phyloP scores from a whole-genome alignment of 345 rosid species.

The Aquilaria sinensis region DNA sequence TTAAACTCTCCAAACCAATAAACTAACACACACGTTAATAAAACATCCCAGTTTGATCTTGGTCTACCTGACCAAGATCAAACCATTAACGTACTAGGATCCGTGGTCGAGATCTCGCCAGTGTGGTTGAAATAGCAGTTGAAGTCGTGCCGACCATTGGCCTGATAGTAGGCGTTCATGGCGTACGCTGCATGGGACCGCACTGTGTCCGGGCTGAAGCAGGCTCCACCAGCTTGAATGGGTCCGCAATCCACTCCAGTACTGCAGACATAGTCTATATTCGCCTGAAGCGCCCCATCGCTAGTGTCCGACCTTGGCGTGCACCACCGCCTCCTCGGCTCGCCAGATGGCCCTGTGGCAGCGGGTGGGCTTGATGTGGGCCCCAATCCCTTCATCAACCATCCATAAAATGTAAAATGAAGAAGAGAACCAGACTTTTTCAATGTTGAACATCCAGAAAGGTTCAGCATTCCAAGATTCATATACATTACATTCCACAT shows the following conservation, averaged over 20 bases:
- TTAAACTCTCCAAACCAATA: no score
- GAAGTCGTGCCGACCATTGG: conserved; percentile 33
- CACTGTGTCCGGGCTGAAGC: conserved; percentile 45
- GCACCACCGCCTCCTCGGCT: conserved; percentile 40
- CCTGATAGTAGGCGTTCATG: conserved; percentile 64
- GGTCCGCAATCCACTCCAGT: conserved; percentile 40
- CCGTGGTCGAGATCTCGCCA: conserved; percentile 34
- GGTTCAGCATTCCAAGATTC: no score
- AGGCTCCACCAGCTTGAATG: conserved; percentile 48
- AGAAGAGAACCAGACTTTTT: neutral
- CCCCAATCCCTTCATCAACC: conserved; percentile 24
- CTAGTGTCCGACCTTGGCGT: conserved; percentile 37
- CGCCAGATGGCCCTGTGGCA: conserved; percentile 21
- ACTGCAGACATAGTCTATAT: conserved; percentile 66
- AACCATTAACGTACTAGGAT: conserved; percentile 38
- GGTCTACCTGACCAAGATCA: neutral
- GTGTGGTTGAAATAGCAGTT: conserved; percentile 52
- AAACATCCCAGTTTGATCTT: neutral
- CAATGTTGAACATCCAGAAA: neutral
- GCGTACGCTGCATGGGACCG: conserved; percentile 62
- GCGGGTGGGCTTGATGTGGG: conserved; percentile 21
- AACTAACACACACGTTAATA: neutral
- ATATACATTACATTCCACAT: neutral
- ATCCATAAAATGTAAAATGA: neutral
- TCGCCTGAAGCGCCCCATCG: conserved; percentile 46